Evolutionary conservation across 2,329 filamentous ascomycete species (phyloP).

Genomic region (Diaporthe sp.): DNA sequence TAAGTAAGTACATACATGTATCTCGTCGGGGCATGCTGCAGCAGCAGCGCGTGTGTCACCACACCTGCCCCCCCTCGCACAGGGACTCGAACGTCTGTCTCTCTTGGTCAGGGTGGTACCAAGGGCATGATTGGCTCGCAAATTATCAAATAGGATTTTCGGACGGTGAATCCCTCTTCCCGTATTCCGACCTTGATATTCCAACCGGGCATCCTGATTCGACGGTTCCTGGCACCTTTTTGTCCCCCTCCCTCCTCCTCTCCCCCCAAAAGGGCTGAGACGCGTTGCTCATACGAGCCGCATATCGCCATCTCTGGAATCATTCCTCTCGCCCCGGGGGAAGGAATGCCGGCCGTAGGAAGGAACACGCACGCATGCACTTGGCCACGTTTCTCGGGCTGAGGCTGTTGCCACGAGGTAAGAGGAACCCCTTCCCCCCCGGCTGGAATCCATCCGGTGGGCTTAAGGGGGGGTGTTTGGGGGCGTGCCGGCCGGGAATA

Average conservation of each 20-base stretch:
- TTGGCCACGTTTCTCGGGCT: constrained; percentile 22
- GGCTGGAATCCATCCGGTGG: not conserved
- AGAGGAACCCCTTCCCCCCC: too few relatives aligned
- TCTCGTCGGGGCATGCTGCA: constrained; percentile 5
- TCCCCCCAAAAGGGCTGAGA: not conserved
- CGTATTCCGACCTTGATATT: not conserved
- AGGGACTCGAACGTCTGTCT: not conserved
- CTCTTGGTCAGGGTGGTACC: not conserved
- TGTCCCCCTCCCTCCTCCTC: too few relatives aligned
- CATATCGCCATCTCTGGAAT: not conserved
- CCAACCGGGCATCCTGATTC: not conserved
- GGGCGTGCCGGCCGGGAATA: not conserved
- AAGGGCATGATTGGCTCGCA: constrained; percentile 10
- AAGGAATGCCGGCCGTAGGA: constrained; percentile 7
- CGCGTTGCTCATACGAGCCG: not conserved
- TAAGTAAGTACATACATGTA: not conserved
- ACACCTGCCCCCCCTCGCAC: not conserved
- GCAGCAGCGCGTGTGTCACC: not conserved
- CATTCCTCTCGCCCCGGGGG: not conserved
- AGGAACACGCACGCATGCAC: not conserved
- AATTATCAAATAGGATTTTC: constrained; percentile 12
- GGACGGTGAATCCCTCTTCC: not conserved
- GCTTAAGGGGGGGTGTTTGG: not conserved
- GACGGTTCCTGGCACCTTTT: not conserved
- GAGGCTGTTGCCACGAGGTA: constrained; percentile 21